These are phyloP conservation scores for Nicotiana rustica DNA, from an alignment of 305 asterid genomes.

Conservation along the genomic window DNA sequence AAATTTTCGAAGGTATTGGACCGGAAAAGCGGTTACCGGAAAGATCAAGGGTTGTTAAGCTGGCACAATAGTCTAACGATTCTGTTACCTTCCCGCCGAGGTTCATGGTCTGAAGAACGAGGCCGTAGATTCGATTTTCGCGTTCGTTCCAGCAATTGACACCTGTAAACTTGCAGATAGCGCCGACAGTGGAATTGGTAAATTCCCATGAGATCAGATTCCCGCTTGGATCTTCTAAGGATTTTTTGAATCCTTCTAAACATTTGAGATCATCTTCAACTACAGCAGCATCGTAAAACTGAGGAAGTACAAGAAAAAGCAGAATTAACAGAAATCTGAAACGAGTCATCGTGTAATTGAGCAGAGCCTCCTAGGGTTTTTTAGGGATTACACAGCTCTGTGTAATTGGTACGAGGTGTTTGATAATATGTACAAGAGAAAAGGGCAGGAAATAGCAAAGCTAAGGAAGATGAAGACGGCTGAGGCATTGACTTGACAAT, in stretches of 20 bases:
- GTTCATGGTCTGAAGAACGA: constrained; percentile 52
- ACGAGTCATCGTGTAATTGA: constrained; percentile 23
- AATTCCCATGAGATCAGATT: constrained; percentile 63
- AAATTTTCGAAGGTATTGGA: constrained; percentile 66
- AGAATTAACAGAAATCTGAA: constrained; percentile 30
- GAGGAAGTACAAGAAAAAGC: constrained; percentile 27
- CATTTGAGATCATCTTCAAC: constrained; percentile 36
- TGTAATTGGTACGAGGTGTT: constrained; percentile 16
- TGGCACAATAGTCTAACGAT: constrained; percentile 57
- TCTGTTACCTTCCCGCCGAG: constrained; percentile 64
- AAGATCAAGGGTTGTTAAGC: constrained; percentile 68
- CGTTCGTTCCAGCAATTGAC: constrained; percentile 76
- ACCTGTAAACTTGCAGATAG: constrained; percentile 67
- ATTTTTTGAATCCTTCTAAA: constrained; percentile 42
- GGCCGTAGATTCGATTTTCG: constrained; percentile 59
- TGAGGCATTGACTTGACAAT: constrained; percentile 41
- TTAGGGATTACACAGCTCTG: background rate
- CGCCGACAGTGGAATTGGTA: constrained; percentile 59
- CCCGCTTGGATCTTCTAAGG: constrained; percentile 61
- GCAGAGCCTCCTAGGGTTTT: constrained; percentile 2
- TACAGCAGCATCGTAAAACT: constrained; percentile 35
- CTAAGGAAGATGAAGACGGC: constrained; percentile 14
- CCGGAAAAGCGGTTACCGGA: constrained; percentile 75
- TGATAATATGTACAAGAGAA: constrained; percentile 30
- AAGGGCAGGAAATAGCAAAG: constrained; percentile 9